phyloP scores from a whole-genome alignment of 2,329 filamentous ascomycete species.

The Colletotrichum simmondsii region DNA sequence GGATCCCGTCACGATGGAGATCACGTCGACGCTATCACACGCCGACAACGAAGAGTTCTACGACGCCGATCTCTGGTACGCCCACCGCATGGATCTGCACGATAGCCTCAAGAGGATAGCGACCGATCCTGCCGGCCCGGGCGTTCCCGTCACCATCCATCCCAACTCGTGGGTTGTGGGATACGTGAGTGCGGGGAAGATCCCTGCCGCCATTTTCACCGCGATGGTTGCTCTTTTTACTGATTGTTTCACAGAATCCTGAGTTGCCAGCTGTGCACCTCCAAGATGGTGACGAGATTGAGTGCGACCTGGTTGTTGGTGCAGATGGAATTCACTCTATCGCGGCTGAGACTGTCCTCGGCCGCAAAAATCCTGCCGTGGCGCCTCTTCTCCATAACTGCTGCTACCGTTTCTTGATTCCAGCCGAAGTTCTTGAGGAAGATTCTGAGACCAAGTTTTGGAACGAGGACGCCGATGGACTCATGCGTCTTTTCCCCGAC shows the following conservation, averaged over 20 bases:
- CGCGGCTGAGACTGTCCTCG: conserved; percentile 42
- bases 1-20: conserved; percentile 39
- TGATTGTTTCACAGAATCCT: conserved; percentile 36
- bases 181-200: conserved; percentile 40
- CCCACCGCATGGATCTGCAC: conserved; percentile 54
- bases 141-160: conserved; percentile 40
- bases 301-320: conserved; percentile 53
- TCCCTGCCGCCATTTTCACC: not conserved
- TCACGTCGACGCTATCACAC: conserved; percentile 34
- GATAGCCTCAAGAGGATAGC: conserved; percentile 47
- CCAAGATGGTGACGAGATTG: conserved; percentile 40
- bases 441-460: conserved; percentile 45
- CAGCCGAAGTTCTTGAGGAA: conserved; percentile 40
- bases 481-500: conserved; percentile 16
- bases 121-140: conserved; percentile 39
- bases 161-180: conserved; percentile 38
- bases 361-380: conserved; percentile 39
- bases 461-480: conserved; percentile 40
- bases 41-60: conserved; percentile 37
- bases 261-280: conserved; percentile 42
- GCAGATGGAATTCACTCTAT: conserved; percentile 56
- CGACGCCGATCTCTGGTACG: conserved; percentile 44
- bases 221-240: not conserved
- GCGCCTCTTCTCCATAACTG: conserved; percentile 43
- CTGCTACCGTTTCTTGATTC: conserved; percentile 50